Base-by-base conservation (phyloP, 176 grass and related monocot species). In the Saccharum spontaneum region DNA sequence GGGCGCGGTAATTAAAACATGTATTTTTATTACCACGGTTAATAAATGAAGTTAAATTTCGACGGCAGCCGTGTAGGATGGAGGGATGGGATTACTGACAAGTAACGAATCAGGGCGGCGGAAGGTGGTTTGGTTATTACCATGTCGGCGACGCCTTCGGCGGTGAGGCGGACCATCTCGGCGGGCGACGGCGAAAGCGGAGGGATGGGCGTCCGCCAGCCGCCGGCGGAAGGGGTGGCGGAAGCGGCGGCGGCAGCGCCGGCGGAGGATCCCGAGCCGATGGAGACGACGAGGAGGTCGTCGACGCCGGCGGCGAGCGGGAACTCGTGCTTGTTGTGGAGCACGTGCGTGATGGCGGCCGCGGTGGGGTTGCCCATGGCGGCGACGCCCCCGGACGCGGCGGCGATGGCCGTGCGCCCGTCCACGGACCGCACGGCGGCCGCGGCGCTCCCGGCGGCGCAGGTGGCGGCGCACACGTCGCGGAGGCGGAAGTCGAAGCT, bases 321-420 rank as follows among this genome's bases (percentile, higher is more conserved):
- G 91, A 97, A 97, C 72, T 97, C 94, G 85, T 90, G 90, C 79
- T 97, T 97, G 87, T 97, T 97, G 69, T 97, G 88, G 22, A 97
- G 90, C 2, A 97, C 91, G 57, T 97, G 94, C 0, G 91, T 94
- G 83, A 97, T 94, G 69, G 94, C 94, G 1, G 94, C 94, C 1
- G 91, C 94, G 7, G 94, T 72, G 6, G 94, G 94, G 86, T 95
- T 95, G 8, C 94, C 91, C 94, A 95, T 95, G 55, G 94, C 86
- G 0, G 91, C 91, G 0, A 89, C 91, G 23, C 94, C 91, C 0
- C 94, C 94, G 0, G 86, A 91, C 2, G 88, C 94, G 0, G 88
- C 94, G 43, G 91, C 44, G 71, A 95, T 92, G 75, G 77, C 87
- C 28, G 86, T 89, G 62, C 82, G 73, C 15, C 88, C 86, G 75